Base-by-base conservation (phyloP, 139 green algal genomes). In the Marvania coccoides region DNA sequence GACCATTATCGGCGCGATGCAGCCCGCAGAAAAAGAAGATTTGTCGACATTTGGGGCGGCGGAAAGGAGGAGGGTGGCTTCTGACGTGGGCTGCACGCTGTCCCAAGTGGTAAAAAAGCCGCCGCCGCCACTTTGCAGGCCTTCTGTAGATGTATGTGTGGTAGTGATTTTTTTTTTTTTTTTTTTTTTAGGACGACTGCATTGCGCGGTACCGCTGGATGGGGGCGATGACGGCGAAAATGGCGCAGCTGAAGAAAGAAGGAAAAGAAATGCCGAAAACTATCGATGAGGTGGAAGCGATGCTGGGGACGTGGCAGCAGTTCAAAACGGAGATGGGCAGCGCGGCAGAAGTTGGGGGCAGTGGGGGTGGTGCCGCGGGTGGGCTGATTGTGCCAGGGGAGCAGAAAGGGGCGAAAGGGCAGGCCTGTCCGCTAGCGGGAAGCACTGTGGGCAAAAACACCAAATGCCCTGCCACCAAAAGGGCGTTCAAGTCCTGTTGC, bases 401-500 rank as follows among this genome's bases (percentile, higher is more conserved):
- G 0, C 37, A 68, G 24, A 19, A 29, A 6, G 48, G 29, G 6
- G 12, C 23, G n/a, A 65, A 59, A 45, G 61, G 70, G 19, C 37
- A 63, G 62, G 51, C 31, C 4, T 77, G 70, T 47, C 19, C 35
- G 4, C 70, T 77, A 30, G 70, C 70, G 26, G 70, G 70, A n/a
- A 26, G 14, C 33, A 34, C 39, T 3, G 70, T 60, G 4, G 42
- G 55, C 8, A n/a, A 24, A 6, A 72, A 65, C 51, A 77, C 70
- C 1, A 67, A 67, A 47, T 77, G 70, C 67, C 63, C 70, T 19
- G 19, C 26, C 5, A 71, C 55, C 13, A 26, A 34, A 10, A 72
- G 66, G 7, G 54, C 70, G 0, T 72, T 69, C 61, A 77, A 77
- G 31, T 31, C 70, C 4, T 77, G 70, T 42, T 77, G 70, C 62